Evolutionary conservation across 202 grass and related monocot species (phyloP), one percentile per base, ranked within the genome.

Genomic region (Eragrostis tef): DNA sequence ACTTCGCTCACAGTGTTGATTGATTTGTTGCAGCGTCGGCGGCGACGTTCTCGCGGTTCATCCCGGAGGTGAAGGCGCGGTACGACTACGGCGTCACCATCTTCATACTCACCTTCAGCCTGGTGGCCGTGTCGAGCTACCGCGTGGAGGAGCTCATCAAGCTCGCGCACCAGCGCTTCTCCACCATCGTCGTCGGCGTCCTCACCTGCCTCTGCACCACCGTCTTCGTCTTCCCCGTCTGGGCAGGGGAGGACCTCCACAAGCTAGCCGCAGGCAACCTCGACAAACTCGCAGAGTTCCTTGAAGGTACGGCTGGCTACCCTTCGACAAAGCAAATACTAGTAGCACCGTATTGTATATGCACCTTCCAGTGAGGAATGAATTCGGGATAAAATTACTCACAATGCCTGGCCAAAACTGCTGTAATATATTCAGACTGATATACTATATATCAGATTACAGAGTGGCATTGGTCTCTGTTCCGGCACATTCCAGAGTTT

Each of bases 11-110:
- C 29, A 3, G 29, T 31, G 29, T 31, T 31, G 3, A 31, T 31
- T 31, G 29, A 31, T 31, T 31, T 31, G 29, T 31, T 51, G 77
- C 80, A 97, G 94, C 90, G 5, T 84, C 92, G 31, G 88, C 87
- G 56, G 90, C 95, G 51, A 98, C 95, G 2, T 98, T 98, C 85
- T 88, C 90, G 44, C 88, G 95, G 14, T 98, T 98, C 85, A 93
- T 98, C 85, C 95, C 95, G 64, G 92, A 89, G 88, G 64, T 98
- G 29, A 98, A 98, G 82, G 95, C 92, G 17, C 36, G 69, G 81
- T 98, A 98, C 67, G 95, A 98, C 82, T 98, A 98, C 70, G 95
- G 95, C 0, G 92, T 98, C 31, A 93, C 88, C 26, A 98, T 98
- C 76, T 98, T 98, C 79, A 98, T 98, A 74, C 87, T 98, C 1